Evolutionary conservation across 2,329 filamentous ascomycete genomes (phyloP).

Genomic region (Ceratocystis colombiana): DNA sequence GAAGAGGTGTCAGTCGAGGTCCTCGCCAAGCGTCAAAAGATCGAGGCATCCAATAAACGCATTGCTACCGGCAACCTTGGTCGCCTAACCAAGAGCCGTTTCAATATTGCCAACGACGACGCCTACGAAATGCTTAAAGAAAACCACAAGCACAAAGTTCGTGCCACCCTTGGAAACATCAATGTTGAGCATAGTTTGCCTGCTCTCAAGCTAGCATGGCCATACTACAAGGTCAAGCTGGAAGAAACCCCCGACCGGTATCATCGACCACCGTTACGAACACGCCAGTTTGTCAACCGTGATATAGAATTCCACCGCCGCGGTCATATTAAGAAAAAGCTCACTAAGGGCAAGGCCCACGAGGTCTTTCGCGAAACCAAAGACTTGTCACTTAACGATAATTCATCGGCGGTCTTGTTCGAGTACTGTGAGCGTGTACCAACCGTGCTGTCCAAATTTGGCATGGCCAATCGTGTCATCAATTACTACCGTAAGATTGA

Average conservation of each 20-base stretch:
- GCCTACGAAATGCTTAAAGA: conserved; percentile 94
- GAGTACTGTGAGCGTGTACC: conserved; percentile 96
- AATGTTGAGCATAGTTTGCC: conserved; percentile 92
- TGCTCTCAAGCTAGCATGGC: conserved; percentile 82
- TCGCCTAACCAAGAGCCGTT: conserved; percentile 66
- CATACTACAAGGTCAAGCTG: conserved; percentile 86
- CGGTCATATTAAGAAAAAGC: conserved; percentile 67
- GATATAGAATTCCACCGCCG: conserved; percentile 63
- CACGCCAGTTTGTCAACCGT: conserved; percentile 56
- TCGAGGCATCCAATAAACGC: conserved; percentile 50
- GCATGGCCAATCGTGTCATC: conserved; percentile 91
- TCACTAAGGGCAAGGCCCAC: conserved; percentile 67
- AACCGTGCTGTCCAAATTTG: conserved; percentile 85
- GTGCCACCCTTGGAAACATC: conserved; percentile 81
- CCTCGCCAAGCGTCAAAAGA: conserved; percentile 49
- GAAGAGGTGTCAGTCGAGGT: conserved; percentile 62
- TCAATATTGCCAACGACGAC: conserved; percentile 93
- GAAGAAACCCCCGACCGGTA: conserved; percentile 66
- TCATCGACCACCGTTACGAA: conserved; percentile 68
- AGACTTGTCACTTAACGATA: conserved; percentile 78
- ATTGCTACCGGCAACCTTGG: conserved; percentile 60
- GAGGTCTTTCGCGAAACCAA: conserved; percentile 71
- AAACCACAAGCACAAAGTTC: conserved; percentile 91
- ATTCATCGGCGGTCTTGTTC: conserved; percentile 75
- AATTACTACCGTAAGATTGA: conserved; percentile 90